phyloP scores from a whole-genome alignment of 2,329 filamentous ascomycete species.

The Sporothrix pallida region DNA sequence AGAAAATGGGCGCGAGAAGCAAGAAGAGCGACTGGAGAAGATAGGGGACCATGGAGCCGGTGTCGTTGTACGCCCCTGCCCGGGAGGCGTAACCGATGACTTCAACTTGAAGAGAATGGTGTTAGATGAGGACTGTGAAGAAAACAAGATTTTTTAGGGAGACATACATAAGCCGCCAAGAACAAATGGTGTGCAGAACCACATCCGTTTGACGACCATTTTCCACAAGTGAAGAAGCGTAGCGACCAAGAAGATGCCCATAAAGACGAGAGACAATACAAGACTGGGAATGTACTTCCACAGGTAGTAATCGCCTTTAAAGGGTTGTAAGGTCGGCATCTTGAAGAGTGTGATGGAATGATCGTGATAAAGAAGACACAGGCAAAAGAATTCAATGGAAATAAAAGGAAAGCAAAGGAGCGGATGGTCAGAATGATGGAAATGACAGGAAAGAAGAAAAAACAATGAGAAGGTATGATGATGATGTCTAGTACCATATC shows the following conservation, averaged over 20 bases:
- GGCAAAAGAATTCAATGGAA: neutral
- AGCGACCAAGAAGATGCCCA: constrained; percentile 17
- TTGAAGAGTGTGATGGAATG: neutral
- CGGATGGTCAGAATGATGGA: neutral
- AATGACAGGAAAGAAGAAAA: neutral
- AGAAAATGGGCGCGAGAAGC: constrained; percentile 52
- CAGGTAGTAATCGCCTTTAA: neutral
- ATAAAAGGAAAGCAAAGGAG: neutral
- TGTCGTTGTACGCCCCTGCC: constrained; percentile 44
- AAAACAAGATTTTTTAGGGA: neutral
- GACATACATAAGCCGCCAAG: constrained; percentile 29
- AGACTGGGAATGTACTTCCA: constrained; percentile 34
- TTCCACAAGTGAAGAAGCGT: constrained; percentile 18
- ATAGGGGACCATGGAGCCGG: constrained; percentile 48
- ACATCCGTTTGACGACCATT: constrained; percentile 22
- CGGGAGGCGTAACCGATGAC: constrained; percentile 30
- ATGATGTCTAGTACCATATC: neutral
- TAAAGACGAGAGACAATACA: constrained; percentile 26
- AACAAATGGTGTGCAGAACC: constrained; percentile 32
- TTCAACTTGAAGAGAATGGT: constrained; percentile 23
- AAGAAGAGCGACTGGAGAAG: constrained; percentile 50
- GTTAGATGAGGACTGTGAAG: neutral
- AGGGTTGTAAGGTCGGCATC: constrained; percentile 25
- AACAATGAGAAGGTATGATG: neutral
- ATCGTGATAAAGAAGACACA: neutral